Evolutionary conservation across 2,329 filamentous ascomycete species (phyloP), one percentile per base, ranked within the genome.

Genomic region (Diplocarpon mali): DNA sequence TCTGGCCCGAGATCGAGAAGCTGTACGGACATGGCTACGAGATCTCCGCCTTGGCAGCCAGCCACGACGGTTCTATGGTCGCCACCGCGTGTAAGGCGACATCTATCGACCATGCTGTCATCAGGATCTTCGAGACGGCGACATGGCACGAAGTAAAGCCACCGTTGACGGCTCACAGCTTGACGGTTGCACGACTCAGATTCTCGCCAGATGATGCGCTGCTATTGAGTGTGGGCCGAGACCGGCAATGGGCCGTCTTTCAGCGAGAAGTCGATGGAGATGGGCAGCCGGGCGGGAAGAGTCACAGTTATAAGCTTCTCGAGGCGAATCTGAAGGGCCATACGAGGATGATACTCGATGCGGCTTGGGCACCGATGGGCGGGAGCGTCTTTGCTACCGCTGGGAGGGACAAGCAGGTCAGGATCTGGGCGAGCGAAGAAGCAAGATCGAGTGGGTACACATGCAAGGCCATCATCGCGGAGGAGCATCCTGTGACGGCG

Each of bases 1-100:
- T 98, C 28, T 98, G 89, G 88, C 92, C 92, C 2, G 92, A 98
- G 62, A 78, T 78, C 6, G 92, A 98, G 64, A 98, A 98, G 67
- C 75, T 98, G 1, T 98, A 98, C 65, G 92, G 92, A 1, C 92
- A 98, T 65, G 92, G 92, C 27, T 95, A 95, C 65, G 92, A 98
- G 64, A 90, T 98, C 40, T 94, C 87, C 2, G 84, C 86, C 31
- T 76, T 95, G 13, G 85, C 89, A 10, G 75, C 82, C 7, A 87
- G 79, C 57, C 76, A 85, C 58, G 80, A 88, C 56, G 83, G 84
- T 11, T 69, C 65, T 3, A 64, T 95, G 16, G 73, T 98, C 12
- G 92, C 92, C 28, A 95, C 89, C 42, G 88, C 92, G 2, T 98
- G 92, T 68, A 86, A 85, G 59, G 92, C 92, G 14, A 94, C 83